Conservation (phyloP, 1,284 basidiomycete species). For the Sporisorium iseilematis-ciliati region DNA sequence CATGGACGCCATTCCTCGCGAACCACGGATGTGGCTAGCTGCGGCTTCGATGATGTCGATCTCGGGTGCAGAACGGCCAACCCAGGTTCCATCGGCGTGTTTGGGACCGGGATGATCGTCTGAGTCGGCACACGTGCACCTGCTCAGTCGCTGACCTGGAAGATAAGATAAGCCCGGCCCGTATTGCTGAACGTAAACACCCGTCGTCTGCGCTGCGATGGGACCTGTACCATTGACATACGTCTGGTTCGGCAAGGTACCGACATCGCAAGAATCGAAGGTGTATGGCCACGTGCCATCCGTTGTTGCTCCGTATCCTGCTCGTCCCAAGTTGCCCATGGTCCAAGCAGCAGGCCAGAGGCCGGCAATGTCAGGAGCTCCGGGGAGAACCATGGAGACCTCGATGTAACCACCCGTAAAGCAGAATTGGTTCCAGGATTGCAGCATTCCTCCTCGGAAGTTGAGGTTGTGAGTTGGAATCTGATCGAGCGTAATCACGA, state of each 20-base stretch:
- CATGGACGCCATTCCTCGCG: conserved; percentile 59
- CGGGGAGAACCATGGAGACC: conserved; percentile 56
- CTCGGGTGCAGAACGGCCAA: conserved; percentile 80
- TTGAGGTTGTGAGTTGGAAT: conserved; percentile 70
- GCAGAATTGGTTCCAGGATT: conserved; percentile 68
- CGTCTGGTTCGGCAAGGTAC: conserved; percentile 65
- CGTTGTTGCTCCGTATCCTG: conserved; percentile 83
- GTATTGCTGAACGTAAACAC: conserved; percentile 56
- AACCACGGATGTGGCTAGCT: conserved; percentile 56
- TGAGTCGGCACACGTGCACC: conserved; percentile 61
- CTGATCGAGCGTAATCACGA: conserved; percentile 56
- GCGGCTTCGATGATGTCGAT: conserved; percentile 83
- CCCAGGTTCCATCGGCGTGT: conserved; percentile 56
- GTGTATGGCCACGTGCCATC: conserved; percentile 68
- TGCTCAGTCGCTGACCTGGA: conserved; percentile 62
- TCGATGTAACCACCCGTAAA: conserved; percentile 70
- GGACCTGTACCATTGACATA: conserved; percentile 61
- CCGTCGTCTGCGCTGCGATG: conserved; percentile 59
- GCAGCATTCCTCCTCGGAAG: conserved; percentile 65
- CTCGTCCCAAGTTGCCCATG: conserved; percentile 76
- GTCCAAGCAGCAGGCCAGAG: conserved; percentile 66
- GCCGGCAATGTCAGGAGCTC: conserved; percentile 48
- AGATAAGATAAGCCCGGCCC: conserved; percentile 59
- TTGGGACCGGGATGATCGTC: conserved; percentile 66
- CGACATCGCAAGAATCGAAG: conserved; percentile 71